Base-by-base conservation (phyloP, 345 rosid genomes). In the Acer yangbiense region DNA sequence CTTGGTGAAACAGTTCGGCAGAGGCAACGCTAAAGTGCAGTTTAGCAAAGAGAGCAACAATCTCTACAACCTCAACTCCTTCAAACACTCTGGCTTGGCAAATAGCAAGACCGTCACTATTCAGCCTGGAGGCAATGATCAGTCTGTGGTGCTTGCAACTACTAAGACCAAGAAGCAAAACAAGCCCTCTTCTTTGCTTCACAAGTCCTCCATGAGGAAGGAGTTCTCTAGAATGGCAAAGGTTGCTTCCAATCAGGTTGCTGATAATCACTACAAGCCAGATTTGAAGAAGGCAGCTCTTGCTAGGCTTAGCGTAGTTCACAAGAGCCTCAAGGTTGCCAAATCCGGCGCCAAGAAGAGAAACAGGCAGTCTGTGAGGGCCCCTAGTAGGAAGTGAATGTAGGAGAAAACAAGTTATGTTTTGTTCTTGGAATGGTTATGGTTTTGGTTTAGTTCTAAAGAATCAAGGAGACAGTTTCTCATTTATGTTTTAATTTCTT, bases 11-110 rank as follows among this genome's bases (percentile, higher is more conserved):
- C 91, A 91, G 85, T 93, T 91, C 54, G 95, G 95, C 1, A 80
- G 88, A 44, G 97, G 97, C 61, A 82, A 79, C 61, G 88, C 92
- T 9, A 72, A 86, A 48, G 75, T 93, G 20, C 89, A 77, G 80
- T 91, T 93, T 75, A 93, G 98, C 87, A 93, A 89, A 65, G 98
- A 93, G 82, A 74, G 72, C 69, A 93, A 93, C 86, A 91, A 93
- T 69, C 94, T 93, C 58, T 89, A 79, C 85, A 93, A 93, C 65
- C 89, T 89, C 69, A 91, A 93, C 90, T 90, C 96, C 20, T 93
- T 82, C 93, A 91, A 91, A 69, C 86, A 91, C 84, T 91, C 98
- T 68, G 96, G 96, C 17, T 83, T 90, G 91, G 90, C 94, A 5
- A 90, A 90, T 78, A 81, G 83, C 27, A 90, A 90, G 74, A 87